These are phyloP conservation scores for Stachybotrys echinatus DNA, from an alignment of 2,329 filamentous ascomycete species.

Conservation along the genomic window DNA sequence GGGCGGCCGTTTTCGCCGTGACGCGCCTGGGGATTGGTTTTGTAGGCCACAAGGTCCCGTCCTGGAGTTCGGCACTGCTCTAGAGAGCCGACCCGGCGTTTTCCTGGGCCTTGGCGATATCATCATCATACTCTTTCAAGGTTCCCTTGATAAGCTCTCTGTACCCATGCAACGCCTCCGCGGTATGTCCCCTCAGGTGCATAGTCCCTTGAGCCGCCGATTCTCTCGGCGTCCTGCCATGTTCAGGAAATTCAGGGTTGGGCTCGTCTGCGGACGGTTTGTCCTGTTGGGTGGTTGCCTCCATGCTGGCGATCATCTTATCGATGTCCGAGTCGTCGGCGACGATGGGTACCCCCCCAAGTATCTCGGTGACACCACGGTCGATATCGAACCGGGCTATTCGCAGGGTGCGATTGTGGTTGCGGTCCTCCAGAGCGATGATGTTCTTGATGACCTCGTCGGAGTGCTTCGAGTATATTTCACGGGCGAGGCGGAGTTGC, in stretches of 20 bases:
- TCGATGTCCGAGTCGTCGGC: conserved; percentile 8
- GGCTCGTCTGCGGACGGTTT: too few relatives aligned
- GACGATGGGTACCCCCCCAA: conserved; percentile 5
- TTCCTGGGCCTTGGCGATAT: conserved; percentile 16
- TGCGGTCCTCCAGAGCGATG: conserved; percentile 19
- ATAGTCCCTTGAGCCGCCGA: conserved; percentile 13
- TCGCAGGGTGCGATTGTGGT: conserved; percentile 23
- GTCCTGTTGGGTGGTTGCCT: conserved; percentile 13
- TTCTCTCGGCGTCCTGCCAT: conserved; percentile 14
- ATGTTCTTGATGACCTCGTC: conserved; percentile 23
- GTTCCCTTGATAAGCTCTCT: conserved; percentile 13
- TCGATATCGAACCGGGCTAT: conserved; percentile 12
- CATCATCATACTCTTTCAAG: conserved; percentile 9
- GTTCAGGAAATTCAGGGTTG: conserved; percentile 1
- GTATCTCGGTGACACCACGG: background rate
- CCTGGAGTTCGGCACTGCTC: background rate
- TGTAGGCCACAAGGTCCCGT: too few relatives aligned
- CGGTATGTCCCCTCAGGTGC: conserved; percentile 10
- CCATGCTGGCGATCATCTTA: conserved; percentile 24
- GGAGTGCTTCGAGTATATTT: conserved; percentile 17
- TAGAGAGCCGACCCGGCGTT: background rate
- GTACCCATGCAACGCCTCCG: conserved; percentile 14
- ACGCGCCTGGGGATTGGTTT: background rate
- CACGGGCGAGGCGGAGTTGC: conserved; percentile 13
- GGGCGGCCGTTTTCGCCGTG: background rate